Conservation (phyloP, 164 flowering plant genomes). For the Saururus chinensis region DNA sequence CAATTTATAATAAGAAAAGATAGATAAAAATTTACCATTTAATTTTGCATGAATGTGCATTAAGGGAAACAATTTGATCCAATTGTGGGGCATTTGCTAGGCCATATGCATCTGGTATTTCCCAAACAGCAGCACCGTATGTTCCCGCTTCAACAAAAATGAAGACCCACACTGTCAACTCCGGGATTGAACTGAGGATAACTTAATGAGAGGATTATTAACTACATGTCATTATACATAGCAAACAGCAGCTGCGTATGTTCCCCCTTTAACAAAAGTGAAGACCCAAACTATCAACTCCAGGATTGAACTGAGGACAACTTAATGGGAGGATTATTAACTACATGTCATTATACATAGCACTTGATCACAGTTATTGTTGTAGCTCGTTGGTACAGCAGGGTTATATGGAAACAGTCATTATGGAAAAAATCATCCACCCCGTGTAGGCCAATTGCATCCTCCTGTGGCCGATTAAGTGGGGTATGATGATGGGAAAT, state of each 20-base stretch:
- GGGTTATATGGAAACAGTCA: no score
- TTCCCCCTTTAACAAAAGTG: conserved; percentile 53
- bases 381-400: no score
- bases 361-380: no score
- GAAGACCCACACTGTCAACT: not conserved
- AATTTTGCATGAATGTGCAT: conserved; percentile 53
- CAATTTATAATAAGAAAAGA: not conserved
- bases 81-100: conserved; percentile 82
- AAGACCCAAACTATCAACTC: not conserved
- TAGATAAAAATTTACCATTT: conserved; percentile 45
- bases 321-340: no score
- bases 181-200: not conserved
- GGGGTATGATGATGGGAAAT: no score
- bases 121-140: conserved; percentile 92
- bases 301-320: not conserved
- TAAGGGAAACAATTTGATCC: conserved; percentile 73
- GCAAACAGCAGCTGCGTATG: conserved; percentile 82
- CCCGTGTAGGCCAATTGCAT: no score
- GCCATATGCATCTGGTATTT: conserved; percentile 89
- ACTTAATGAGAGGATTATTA: no score
- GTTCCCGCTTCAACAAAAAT: conserved; percentile 59
- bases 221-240: no score
- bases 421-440: no score
- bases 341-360: no score
- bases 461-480: no score